Base-by-base conservation (phyloP, 495 filamentous ascomycete genomes). In the Glutinoglossum americanum region DNA sequence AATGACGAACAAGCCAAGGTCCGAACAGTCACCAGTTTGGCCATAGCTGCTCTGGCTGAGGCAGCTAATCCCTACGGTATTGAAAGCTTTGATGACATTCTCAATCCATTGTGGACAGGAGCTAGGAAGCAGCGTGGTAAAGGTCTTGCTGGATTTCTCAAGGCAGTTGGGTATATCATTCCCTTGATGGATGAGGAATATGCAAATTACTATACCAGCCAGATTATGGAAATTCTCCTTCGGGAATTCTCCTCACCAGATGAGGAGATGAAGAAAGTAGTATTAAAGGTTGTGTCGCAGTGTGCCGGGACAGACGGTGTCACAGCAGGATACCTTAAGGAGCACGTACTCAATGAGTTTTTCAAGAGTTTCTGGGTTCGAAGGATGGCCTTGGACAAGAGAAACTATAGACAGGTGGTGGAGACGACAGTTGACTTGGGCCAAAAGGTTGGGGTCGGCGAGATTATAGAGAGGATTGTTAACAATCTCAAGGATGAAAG, bases 231-330 rank as follows among this genome's bases (percentile, higher is more conserved):
- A 66, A 96, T 97, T 66, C 75, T 99, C 26, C 77, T 97, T 28
- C 82, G 93, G 61, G 93, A 99, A 67, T 96, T 97, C 63, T 82
- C 87, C 11, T 94, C 88, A 1, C 92, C 90, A 0, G 93, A 99
- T 62, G 93, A 99, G 67, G 93, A 99, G 69, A 99, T 99, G 93
- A 99, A 99, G 73, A 97, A 97, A 72, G 89, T 97, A 1, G 92
- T 97, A 11, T 70, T 97, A 39, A 97, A 97, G 70, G 93, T 97
- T 37, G 82, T 97, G 17, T 95, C 88, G n/a, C 93, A 97, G 65
- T 97, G 92, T 68, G 85, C 90, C 17, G 82, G 83, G 62, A 97
- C 92, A 0, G 83, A 89, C 64, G 93, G 93, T 71, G 92, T 99
- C 13, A 97, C 93, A 58, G 85, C 88, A 45, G 80, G 80, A 51